Base-by-base conservation (phyloP, 1,284 basidiomycete species). In the Polyporus tsugae region DNA sequence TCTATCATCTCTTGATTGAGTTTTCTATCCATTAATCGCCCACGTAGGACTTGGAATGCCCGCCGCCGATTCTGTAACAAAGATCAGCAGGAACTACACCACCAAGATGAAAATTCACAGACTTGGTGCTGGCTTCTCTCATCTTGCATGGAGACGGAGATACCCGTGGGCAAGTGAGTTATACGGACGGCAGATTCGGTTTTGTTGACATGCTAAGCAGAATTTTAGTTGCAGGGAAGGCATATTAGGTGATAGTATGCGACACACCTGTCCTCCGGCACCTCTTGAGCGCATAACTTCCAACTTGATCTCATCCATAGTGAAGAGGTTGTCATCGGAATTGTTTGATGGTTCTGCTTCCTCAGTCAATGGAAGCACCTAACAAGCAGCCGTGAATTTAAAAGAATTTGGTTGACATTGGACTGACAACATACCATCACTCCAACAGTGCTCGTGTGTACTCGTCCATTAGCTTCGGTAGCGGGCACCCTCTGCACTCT, bases 61-160 rank as follows among this genome's bases (percentile, higher is more conserved):
- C 93, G 91, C 4, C 92, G 89, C 74, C 90, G 90, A 77, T 98
- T 98, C 93, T 97, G 67, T 15, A 35, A 35, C 11, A 4, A 29
- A 38, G 29, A n/a, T 73, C 9, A 72, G 58, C 2, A 53, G 17
- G 6, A 60, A 19, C 17, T 52, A 25, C 29, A 33, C 59, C 42
- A 19, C 33, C 13, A 49, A 25, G 36, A 33, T 59, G 5, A 52
- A 25, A 29, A 33, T 4, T 33, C 2, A 73, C 82, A 13, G 69
- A 95, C 95, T 82, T 95, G 93, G 78, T 99, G 97, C 78, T 99
- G 97, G 76, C 93, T 96, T 10, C 98, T 89, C 72, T 97, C 96
- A 75, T 99, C 97, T 82, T 99, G 98, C 95, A 99, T 99, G 4
- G 96, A 97, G 10, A 99, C 98, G 0, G 92, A 93, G 66, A 99